Conservation (phyloP, 2,329 filamentous ascomycete genomes). For the Graphilbum fragrans region DNA sequence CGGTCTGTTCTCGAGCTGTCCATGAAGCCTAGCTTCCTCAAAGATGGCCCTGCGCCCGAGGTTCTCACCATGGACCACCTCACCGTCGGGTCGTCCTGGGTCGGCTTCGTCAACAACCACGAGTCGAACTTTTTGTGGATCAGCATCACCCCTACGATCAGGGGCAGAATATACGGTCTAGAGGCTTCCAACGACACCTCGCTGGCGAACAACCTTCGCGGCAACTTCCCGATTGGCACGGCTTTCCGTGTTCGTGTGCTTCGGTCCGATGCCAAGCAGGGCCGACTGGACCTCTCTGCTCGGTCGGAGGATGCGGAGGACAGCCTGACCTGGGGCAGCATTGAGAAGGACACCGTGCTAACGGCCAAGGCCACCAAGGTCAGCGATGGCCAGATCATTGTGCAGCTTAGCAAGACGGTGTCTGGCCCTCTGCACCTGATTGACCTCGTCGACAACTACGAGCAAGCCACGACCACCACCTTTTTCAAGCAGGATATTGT, state of each 20-base stretch:
- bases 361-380: slow-evolving; percentile 77
- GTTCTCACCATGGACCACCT: slow-evolving; percentile 62
- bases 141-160: slow-evolving; percentile 76
- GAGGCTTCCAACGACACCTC: slow-evolving; percentile 83
- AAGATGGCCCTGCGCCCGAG: slow-evolving; percentile 24
- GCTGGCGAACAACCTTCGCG: slow-evolving; percentile 59
- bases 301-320: slow-evolving; percentile 44
- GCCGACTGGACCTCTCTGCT: slow-evolving; percentile 74
- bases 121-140: slow-evolving; percentile 75
- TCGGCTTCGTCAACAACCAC: slow-evolving; percentile 88
- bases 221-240: slow-evolving; percentile 82
- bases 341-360: slow-evolving; percentile 71
- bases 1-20: slow-evolving; percentile 83
- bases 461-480: slow-evolving; percentile 60
- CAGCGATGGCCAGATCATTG: slow-evolving; percentile 69
- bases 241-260: slow-evolving; percentile 73
- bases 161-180: slow-evolving; percentile 69
- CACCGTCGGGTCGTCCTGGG: slow-evolving; percentile 54
- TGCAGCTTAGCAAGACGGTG: slow-evolving; percentile 72
- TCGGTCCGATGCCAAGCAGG: slow-evolving; percentile 57
- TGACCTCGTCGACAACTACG: slow-evolving; percentile 79
- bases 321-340: slow-evolving; percentile 52
- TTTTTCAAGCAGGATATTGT: slow-evolving; percentile 79
- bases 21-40: slow-evolving; percentile 57
- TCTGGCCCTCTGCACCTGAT: slow-evolving; percentile 71